A percentile compares a stretch with the other conserved stretches of the same genome.
Evolutionary conservation across 345 rosid genomes (phyloP).

Genomic region (Arabis hirsuta): DNA sequence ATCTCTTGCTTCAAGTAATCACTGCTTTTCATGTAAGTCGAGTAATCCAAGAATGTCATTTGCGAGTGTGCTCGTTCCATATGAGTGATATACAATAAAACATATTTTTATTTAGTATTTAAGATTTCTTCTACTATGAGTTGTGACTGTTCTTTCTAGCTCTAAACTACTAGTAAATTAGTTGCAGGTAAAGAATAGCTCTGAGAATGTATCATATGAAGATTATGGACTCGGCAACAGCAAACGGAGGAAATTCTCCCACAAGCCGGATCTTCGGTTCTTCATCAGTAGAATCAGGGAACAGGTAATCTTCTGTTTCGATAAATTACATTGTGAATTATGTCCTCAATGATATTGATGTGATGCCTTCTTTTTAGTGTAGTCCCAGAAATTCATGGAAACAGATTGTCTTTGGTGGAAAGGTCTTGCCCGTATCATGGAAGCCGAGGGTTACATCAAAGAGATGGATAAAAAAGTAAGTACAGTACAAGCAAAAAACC

Average conservation of each 20-base stretch:
- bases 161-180: conserved; percentile 13
- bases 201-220: conserved; percentile 47
- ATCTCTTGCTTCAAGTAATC: conserved; percentile 66
- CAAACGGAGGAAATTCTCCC: conserved; percentile 39
- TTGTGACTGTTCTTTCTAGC: conserved; percentile 1
- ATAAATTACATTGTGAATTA: conserved; percentile 16
- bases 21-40: conserved; percentile 57
- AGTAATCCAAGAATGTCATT: conserved; percentile 1
- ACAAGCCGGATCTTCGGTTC: conserved; percentile 63
- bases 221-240: conserved; percentile 42
- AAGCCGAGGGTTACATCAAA: conserved; percentile 69
- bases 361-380: conserved; percentile 40
- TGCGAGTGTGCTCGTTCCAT: background rate
- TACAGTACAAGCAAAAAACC: background rate
- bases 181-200: conserved; percentile 45
- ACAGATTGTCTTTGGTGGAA: conserved; percentile 79
- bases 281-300: conserved; percentile 70
- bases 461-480: conserved; percentile 68
- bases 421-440: conserved; percentile 86
- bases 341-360: conserved; percentile 28
- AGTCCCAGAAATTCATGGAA: conserved; percentile 62
- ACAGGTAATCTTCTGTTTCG: conserved; percentile 49
- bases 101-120: background rate
- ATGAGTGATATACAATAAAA: background rate
- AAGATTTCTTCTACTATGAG: background rate